Evolutionary conservation across 2,329 filamentous ascomycete species (phyloP).

Genomic region (Epichloe bromicola): DNA sequence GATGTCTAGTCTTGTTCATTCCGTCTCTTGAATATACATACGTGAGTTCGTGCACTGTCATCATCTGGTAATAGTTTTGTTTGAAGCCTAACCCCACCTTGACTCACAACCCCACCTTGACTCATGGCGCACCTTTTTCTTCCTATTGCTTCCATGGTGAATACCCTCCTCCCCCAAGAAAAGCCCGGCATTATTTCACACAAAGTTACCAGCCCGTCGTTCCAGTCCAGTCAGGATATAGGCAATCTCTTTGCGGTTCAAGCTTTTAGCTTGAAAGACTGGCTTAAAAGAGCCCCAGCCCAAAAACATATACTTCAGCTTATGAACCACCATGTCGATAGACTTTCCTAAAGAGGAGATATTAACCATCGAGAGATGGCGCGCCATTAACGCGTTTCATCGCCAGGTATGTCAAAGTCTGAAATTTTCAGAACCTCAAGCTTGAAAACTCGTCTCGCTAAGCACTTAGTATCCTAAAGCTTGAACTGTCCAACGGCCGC

Average conservation of each 20-base stretch:
- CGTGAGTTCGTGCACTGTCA: not conserved
- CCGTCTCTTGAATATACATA: not conserved
- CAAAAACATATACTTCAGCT: not conserved
- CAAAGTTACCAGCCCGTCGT: not conserved
- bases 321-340: conserved; percentile 57
- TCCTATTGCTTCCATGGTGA: not conserved
- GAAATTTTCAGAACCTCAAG: not conserved
- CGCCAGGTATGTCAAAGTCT: conserved; percentile 45
- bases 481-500: conserved; percentile 70
- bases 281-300: not conserved
- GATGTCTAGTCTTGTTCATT: too few species aligned
- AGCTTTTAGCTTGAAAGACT: not conserved
- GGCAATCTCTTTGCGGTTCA: not conserved
- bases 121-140: conserved; percentile 1
- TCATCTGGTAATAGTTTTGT: too few species aligned
- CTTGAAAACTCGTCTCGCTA: not conserved
- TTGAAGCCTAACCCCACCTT: not conserved
- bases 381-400: conserved; percentile 82
- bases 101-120: conserved; percentile 1
- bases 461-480: conserved; percentile 19
- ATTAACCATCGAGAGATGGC: conserved; percentile 72
- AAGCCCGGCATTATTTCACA: not conserved
- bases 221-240: not conserved
- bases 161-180: not conserved
- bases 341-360: conserved; percentile 90